These are phyloP conservation scores for Aphanomyces euteiches DNA, from an alignment of 352 stramenopile species.

Conservation along the genomic window DNA sequence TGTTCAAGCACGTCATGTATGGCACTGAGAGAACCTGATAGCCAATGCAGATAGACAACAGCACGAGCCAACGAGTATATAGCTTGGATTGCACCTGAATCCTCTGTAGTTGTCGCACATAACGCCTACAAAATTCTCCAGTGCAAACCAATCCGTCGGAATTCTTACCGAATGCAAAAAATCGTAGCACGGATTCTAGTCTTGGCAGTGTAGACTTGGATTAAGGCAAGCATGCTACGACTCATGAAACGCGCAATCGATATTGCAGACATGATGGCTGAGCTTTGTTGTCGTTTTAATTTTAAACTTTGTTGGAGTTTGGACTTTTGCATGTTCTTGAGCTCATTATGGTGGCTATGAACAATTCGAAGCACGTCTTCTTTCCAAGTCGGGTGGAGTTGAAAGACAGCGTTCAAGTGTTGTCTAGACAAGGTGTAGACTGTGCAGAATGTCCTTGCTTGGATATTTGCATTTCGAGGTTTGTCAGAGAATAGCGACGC, in stretches of 20 bases:
- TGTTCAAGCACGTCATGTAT: slow-evolving; percentile 6
- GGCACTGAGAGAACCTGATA: slow-evolving; percentile 59
- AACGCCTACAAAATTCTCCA: slow-evolving; percentile 42
- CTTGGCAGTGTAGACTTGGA: no score
- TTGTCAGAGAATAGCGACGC: slow-evolving; percentile 58
- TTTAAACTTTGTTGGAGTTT: background rate
- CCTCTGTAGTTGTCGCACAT: slow-evolving; percentile 33
- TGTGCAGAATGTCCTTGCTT: slow-evolving; percentile 56
- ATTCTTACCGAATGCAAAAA: no score
- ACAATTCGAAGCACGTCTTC: slow-evolving; percentile 50
- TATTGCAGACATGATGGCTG: no score
- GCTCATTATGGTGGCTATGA: slow-evolving; percentile 51
- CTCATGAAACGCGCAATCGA: no score
- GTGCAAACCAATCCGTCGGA: no score
- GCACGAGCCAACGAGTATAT: slow-evolving; percentile 10
- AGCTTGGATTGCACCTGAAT: slow-evolving; percentile 29
- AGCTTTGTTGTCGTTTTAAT: no score
- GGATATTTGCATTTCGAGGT: slow-evolving; percentile 44
- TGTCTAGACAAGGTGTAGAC: slow-evolving; percentile 49
- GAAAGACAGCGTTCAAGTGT: slow-evolving; percentile 57
- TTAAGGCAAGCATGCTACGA: no score
- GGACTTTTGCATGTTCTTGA: slow-evolving; percentile 42
- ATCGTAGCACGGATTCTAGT: no score
- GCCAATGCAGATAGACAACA: slow-evolving; percentile 24
- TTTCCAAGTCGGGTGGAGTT: slow-evolving; percentile 61